phyloP scores from a whole-genome alignment of 1,139 yeast species.

The Geotrichum reessii region DNA sequence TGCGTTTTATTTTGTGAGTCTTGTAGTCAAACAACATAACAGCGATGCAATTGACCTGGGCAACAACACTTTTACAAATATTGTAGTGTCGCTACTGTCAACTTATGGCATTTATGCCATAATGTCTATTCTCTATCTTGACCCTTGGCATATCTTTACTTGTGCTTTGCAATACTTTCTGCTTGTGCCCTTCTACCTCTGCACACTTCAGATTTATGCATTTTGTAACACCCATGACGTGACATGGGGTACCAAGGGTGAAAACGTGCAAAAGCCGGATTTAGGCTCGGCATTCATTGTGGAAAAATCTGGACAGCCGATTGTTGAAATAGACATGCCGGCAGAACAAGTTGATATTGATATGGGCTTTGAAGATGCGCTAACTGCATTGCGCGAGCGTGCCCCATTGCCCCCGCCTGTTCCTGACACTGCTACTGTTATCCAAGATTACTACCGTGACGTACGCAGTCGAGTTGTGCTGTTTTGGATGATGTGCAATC shows the following conservation, averaged over 20 bases:
- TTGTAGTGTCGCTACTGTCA: conserved; percentile 72
- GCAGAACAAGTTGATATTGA: conserved; percentile 88
- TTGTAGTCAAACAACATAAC: conserved; percentile 43
- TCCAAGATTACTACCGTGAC: conserved; percentile 90
- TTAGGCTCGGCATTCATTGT: conserved; percentile 60
- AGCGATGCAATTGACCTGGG: conserved; percentile 40
- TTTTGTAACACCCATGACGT: conserved; percentile 95
- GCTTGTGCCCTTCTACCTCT: conserved; percentile 84
- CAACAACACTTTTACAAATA: conserved; percentile 57
- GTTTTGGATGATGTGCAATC: conserved; percentile 78
- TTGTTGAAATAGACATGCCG: conserved; percentile 82
- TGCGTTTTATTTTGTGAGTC: conserved; percentile 72
- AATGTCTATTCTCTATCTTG: conserved; percentile 76
- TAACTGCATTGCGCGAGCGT: conserved; percentile 67
- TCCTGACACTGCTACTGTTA: conserved; percentile 49
- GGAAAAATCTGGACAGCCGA: conserved; percentile 48
- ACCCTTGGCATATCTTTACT: conserved; percentile 91
- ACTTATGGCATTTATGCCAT: conserved; percentile 80
- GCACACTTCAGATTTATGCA: conserved; percentile 88
- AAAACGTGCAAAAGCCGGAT: conserved; percentile 62
- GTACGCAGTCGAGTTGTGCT: conserved; percentile 92
- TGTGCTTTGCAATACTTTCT: conserved; percentile 80
- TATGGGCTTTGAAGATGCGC: conserved; percentile 72
- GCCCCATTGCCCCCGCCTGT: conserved; percentile 48
- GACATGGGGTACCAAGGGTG: conserved; percentile 97